Base-by-base conservation (phyloP, 768 basidiomycete species). In the Fistulinella prunicolor region DNA sequence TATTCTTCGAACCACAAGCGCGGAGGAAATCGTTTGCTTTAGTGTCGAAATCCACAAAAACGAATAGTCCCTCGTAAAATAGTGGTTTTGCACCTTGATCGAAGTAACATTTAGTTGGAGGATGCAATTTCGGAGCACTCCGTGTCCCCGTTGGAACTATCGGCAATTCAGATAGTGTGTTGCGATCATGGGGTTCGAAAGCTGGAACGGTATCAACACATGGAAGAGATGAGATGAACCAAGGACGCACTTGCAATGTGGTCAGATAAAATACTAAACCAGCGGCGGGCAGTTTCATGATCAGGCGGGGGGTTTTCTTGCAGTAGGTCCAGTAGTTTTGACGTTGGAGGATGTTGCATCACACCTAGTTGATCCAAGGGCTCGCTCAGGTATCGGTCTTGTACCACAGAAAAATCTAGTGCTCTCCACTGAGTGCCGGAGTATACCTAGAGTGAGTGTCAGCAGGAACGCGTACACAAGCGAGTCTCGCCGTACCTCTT, bases 21-120 rank as follows among this genome's bases (percentile, higher is more conserved):
- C 74, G 75, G 20, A 97, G 72, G 66, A 97, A 96, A 6, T 74
- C 71, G 57, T 93, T 94, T 17, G 85, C 93, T 12, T 75, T 71
- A 1, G 74, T 58, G 0, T 90, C 92, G 60, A 94, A 94, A 63
- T 94, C 82, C 38, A 96, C 81, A 53, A 92, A 94, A 17, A 78
- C 75, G 61, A 95, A 94, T 1, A 94, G 70, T 47, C 84, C 82
- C 2, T 82, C 82, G 60, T 87, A 83, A 34, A 90, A 78, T 14
- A 73, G 71, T n/a, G 76, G 72, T 22, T 72, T 67, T 12, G 70
- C 64, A 37, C 72, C 70, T 34, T 73, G 69, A 9, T 74, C 77
- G 49, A 89, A 76, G 61, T 82, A 86, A 53, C 87, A 89, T 49
- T 83, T 81, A 4, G 63, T 71, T 9, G 85, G 85, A 20, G 77